These are phyloP conservation scores for Wallemia hederae DNA, from an alignment of 1,284 basidiomycete species.

Conservation along the genomic window DNA sequence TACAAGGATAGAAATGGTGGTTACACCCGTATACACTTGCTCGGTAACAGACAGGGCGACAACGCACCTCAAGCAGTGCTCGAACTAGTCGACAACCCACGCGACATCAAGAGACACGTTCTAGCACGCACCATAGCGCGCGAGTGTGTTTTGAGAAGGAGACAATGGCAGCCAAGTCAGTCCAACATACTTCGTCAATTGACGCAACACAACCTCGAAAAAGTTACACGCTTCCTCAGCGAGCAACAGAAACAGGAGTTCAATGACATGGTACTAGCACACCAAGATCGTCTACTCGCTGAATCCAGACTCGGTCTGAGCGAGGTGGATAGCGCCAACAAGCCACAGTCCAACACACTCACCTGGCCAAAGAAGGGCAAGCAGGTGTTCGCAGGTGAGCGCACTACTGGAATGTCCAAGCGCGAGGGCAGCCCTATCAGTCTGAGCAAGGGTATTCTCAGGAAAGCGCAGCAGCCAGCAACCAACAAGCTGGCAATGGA, in stretches of 20 bases:
- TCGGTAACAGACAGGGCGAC: slow-evolving; percentile 64
- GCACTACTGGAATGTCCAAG: not conserved
- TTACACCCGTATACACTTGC: slow-evolving; percentile 79
- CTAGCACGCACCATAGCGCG: not conserved
- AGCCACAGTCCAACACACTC: not conserved
- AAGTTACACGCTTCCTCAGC: not conserved
- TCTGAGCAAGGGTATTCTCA: not conserved
- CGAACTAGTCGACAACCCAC: slow-evolving; percentile 76
- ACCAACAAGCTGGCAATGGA: not conserved
- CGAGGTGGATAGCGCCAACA: not conserved
- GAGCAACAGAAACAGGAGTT: not conserved
- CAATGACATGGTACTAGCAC: not conserved
- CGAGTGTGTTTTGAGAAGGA: not conserved
- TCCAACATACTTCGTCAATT: not conserved
- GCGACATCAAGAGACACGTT: slow-evolving; percentile 32
- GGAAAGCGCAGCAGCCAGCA: not conserved
- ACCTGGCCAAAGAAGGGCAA: not conserved
- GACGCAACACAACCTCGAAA: not conserved
- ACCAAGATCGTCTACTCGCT: not conserved
- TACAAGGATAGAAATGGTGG: slow-evolving; percentile 66
- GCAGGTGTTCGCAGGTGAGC: not conserved
- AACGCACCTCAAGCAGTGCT: slow-evolving; percentile 77
- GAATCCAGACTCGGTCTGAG: not conserved
- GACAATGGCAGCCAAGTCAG: not conserved
- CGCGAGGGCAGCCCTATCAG: not conserved